Conservation (phyloP, 2,329 filamentous ascomycete species). For the Chaetomiaceae sp. region DNA sequence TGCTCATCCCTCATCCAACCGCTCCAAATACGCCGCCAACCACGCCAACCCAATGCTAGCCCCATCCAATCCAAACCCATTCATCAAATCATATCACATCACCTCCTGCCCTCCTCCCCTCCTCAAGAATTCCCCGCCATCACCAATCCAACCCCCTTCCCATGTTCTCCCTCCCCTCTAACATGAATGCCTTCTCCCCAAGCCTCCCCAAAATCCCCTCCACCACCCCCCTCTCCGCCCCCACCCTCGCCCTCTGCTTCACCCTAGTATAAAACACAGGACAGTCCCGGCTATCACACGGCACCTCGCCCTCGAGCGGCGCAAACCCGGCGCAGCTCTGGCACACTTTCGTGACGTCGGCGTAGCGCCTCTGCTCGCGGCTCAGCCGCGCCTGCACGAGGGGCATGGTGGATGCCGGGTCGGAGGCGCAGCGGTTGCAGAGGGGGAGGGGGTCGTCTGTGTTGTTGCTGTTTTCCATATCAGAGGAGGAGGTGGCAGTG, state of each 20-base stretch:
- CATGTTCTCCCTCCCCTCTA: not conserved
- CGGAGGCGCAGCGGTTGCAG: constrained; percentile 53
- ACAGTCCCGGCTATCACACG: constrained; percentile 87
- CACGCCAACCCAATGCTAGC: no score
- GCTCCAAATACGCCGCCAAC: no score
- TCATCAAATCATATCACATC: not conserved
- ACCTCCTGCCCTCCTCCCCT: no score
- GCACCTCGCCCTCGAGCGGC: constrained; percentile 66
- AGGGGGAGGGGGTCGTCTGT: constrained; percentile 39
- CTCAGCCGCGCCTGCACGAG: constrained; percentile 59
- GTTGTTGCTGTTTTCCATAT: no score
- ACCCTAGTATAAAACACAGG: constrained; percentile 81
- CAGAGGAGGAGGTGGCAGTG: constrained; percentile 9
- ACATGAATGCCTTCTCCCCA: constrained; percentile 21
- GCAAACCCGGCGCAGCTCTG: constrained; percentile 72
- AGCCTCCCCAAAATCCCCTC: constrained; percentile 35
- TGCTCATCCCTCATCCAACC: no score
- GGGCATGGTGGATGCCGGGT: constrained; percentile 58
- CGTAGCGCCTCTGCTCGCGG: constrained; percentile 57
- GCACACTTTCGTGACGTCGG: constrained; percentile 67
- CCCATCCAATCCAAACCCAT: no score
- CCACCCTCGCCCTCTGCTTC: constrained; percentile 52
- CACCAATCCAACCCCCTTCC: constrained; percentile 1
- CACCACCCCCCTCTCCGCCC: constrained; percentile 36
- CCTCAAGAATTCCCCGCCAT: not conserved